Base-by-base conservation (phyloP, 768 basidiomycete genomes). In the Tulasnella sp. region DNA sequence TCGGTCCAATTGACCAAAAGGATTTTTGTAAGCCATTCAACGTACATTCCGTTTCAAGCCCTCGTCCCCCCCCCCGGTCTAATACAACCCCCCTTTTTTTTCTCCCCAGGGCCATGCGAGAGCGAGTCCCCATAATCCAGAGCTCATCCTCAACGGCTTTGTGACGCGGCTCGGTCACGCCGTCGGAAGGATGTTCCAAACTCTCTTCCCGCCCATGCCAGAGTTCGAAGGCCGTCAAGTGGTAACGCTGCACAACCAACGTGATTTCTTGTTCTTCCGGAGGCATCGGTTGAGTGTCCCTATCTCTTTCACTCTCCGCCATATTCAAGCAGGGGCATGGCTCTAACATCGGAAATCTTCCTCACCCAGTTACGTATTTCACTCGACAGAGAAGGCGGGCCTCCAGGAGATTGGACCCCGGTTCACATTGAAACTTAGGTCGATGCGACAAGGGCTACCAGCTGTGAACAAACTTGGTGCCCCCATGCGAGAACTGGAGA, bases 321-420 rank as follows among this genome's bases (percentile, higher is more conserved):
- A n/a, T n/a, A n/a, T n/a, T n/a, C n/a, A n/a, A n/a, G n/a, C n/a
- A n/a, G n/a, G n/a, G n/a, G n/a, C n/a, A n/a, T n/a, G n/a, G 34
- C 43, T 17, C 49, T 25, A 60, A 63, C 19, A 4, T 25, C 25
- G 21, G 11, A 21, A 25, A 38, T 15, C 34, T 19, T 9, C 42
- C 19, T 2, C 24, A 24, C 7, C 22, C 62, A 93, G 89, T 66
- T 94, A 92, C 70, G 92, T 91, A 42, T 98, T 93, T 72, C 82
- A 87, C 50, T 92, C 89, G 1, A 76, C 86, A 2, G 92, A 93
- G 64, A 92, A 87, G 68, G 92, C 94, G 8, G 81, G 86, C 5
- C 72, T 99, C 29, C 96, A 99, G 69, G 96, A 99, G 71, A 99
- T 99, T 63, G 96, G 96, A 1, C 96, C 96, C 5, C 82, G 94